Base-by-base conservation (phyloP, 2,329 filamentous ascomycete genomes). In the Penicillium corylophilum region DNA sequence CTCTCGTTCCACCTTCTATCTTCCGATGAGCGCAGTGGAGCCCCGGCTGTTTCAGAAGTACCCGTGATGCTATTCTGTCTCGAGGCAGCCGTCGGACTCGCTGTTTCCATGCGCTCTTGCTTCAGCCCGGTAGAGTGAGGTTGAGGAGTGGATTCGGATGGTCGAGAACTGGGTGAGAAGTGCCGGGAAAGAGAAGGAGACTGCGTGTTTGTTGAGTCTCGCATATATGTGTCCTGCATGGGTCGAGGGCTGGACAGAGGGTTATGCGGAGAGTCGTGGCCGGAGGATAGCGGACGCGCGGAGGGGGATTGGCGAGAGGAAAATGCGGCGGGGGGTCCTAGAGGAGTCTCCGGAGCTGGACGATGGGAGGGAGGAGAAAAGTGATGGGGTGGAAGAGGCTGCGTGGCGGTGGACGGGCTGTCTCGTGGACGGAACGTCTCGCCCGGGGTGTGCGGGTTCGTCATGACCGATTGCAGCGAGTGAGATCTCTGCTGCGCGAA, bases 81-180 rank as follows among this genome's bases (percentile, higher is more conserved):
- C 28, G 66, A 65, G 44, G 67, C 68, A 31, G 88, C 90, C 73
- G 90, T 91, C 26, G 90, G 89, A 67, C 88, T 93, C 45, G 93
- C 83, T 64, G 88, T 92, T 47, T 87, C 70, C 67, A 86, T 89
- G 44, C 81, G 77, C 55, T 89, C 88, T 63, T 87, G 82, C 49
- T 90, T 86, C 57, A 79, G 79, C 44, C 79, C 78, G 39, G 80
- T 79, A 51, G 79, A 75, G 39, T 74, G 68, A 41, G 61, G 61
- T 12, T 61, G 64, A 23, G 66, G 55, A 15, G 61, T 59, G 10
- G 61, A 61, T 22, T 71, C 70, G 6, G 59, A 55, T 5, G 64
- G 57, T 13, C 64, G 64, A 16, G 64, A 64, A 71, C 76, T 79
- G 77, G 69, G 63, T 44, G 66, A 63, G 35, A 62, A 45, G 8